phyloP scores from a whole-genome alignment of 257 asterid species.

The Ilex asprella region DNA sequence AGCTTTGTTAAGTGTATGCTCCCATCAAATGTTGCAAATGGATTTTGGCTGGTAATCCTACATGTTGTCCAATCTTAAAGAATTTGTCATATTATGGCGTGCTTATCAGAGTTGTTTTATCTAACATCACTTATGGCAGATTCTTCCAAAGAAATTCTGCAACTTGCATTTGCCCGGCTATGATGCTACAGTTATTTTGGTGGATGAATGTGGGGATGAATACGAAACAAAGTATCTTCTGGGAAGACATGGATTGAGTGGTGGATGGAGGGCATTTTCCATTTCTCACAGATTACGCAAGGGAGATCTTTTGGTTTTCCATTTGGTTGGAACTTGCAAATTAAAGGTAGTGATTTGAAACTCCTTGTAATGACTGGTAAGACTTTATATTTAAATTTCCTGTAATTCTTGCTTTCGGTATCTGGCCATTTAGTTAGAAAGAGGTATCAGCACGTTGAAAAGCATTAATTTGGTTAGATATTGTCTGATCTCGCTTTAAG shows the following conservation, averaged over 20 bases:
- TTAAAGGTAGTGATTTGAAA: conserved; percentile 43
- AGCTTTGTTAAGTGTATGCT: conserved; percentile 73
- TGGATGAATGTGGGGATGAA: conserved; percentile 88
- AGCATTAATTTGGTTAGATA: too few relatives aligned
- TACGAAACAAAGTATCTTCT: conserved; percentile 59
- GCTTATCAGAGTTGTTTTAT: conserved; percentile 6
- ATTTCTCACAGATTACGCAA: conserved; percentile 55
- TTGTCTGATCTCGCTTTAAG: too few relatives aligned
- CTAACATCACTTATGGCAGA: conserved; percentile 33
- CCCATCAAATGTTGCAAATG: conserved; percentile 83
- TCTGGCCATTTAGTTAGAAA: too few relatives aligned
- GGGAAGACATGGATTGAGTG: conserved; percentile 78
- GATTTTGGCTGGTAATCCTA: conserved; percentile 79
- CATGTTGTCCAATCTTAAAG: background rate
- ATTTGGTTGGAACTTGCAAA: conserved; percentile 67
- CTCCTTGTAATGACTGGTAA: background rate
- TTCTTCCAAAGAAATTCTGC: conserved; percentile 67
- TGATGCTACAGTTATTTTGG: conserved; percentile 53
- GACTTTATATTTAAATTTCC: too few relatives aligned
- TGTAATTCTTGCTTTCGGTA: too few relatives aligned
- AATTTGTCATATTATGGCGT: background rate
- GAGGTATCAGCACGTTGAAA: too few relatives aligned
- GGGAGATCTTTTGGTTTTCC: conserved; percentile 77
- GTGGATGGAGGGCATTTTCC: conserved; percentile 93
- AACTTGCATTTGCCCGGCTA: conserved; percentile 43